A percentile compares a stretch with the other conserved stretches of the same genome.
Conservation (phyloP, 2,329 filamentous ascomycete species). For the Moelleriella libera region DNA sequence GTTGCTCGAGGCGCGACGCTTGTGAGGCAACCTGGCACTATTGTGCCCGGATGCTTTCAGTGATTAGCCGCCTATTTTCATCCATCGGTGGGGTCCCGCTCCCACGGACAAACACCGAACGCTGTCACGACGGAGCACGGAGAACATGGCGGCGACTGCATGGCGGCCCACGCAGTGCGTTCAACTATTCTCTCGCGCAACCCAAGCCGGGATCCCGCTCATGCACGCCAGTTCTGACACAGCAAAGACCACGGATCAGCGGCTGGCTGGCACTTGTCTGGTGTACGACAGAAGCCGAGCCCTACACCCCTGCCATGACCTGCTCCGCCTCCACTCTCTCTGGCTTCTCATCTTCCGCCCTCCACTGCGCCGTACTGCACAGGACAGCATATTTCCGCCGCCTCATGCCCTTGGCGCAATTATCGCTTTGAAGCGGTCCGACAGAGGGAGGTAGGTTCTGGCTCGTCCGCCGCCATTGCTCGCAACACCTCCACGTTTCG, state of each 20-base stretch:
- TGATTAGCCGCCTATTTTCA: too few relatives aligned
- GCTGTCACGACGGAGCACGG: background rate
- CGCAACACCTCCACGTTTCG: background rate
- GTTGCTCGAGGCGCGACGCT: background rate
- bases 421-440: background rate
- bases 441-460: background rate
- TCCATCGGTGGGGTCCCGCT: background rate
- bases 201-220: background rate
- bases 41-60: too few relatives aligned
- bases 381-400: background rate
- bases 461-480: background rate
- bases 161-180: too few relatives aligned
- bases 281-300: too few relatives aligned
- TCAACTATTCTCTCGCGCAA: background rate
- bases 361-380: too few relatives aligned
- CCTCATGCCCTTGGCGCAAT: background rate
- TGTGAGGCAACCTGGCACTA: background rate
- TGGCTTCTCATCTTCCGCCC: background rate
- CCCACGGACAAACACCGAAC: background rate
- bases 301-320: background rate
- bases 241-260: background rate
- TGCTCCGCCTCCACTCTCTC: background rate
- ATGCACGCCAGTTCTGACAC: background rate
- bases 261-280: background rate
- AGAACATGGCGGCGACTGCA: background rate